Evolutionary conservation across 768 basidiomycete species (phyloP).

Genomic region (Tricholoma flavovirens): DNA sequence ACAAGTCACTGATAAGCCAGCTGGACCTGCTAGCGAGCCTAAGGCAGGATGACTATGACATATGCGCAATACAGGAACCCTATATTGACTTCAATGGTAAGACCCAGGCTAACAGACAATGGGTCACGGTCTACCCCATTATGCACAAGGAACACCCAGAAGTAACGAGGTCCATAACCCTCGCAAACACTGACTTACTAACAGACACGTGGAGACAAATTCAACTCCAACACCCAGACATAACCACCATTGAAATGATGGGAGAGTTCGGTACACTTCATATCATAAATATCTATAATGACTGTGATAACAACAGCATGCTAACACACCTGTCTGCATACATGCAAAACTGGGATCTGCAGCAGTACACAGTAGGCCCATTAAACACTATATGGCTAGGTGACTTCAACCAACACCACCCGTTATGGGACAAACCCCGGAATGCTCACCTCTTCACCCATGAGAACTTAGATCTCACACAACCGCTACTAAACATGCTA

Average conservation of each 20-base stretch:
- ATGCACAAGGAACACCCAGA: constrained; percentile 19
- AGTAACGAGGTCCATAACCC: constrained; percentile 11
- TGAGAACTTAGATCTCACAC: too few relatives aligned
- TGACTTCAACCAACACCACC: too few relatives aligned
- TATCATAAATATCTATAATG: constrained; percentile 17
- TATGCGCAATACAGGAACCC: not conserved
- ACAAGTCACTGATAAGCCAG: not conserved
- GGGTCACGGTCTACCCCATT: constrained; percentile 9
- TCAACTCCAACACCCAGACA: too few relatives aligned
- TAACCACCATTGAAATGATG: too few relatives aligned
- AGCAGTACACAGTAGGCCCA: too few relatives aligned
- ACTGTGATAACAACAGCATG: constrained; percentile 20
- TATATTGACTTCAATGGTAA: not conserved
- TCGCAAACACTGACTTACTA: constrained; percentile 11
- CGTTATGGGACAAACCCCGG: too few relatives aligned
- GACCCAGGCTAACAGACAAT: not conserved
- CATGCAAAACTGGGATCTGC: too few relatives aligned
- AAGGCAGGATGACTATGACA: not conserved
- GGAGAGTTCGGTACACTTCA: too few relatives aligned
- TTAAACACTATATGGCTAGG: not conserved
- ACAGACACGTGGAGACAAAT: too few relatives aligned
- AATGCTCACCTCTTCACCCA: too few relatives aligned
- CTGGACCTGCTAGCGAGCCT: not conserved
- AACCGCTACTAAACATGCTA: too few relatives aligned
- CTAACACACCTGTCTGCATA: constrained; percentile 1